A percentile compares a stretch with the other conserved stretches of the same genome.
Conservation (phyloP, 805 yeast genomes). For the Ogataea chonburiensis region DNA sequence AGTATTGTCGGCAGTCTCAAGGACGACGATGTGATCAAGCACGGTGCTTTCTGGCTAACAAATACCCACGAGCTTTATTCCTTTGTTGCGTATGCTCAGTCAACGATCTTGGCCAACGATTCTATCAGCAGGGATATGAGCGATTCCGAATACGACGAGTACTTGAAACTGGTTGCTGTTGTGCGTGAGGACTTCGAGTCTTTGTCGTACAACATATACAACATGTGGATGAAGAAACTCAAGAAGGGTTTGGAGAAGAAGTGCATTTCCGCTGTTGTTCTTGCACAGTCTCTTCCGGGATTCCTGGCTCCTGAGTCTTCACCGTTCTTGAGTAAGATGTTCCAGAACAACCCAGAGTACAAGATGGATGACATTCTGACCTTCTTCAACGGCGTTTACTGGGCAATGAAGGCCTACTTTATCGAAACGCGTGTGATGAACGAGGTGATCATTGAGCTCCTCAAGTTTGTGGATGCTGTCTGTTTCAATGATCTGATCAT, state of each 20-base stretch:
- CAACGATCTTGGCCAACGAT: constrained; percentile 84
- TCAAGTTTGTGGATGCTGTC: constrained; percentile 84
- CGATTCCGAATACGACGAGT: constrained; percentile 85
- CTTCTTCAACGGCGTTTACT: constrained; percentile 83
- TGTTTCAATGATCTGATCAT: constrained; percentile 94
- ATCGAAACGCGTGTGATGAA: constrained; percentile 82
- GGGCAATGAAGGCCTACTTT: constrained; percentile 90
- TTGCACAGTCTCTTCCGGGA: constrained; percentile 94
- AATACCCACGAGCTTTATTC: constrained; percentile 94
- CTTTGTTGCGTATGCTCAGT: constrained; percentile 90
- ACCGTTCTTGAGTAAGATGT: constrained; percentile 81
- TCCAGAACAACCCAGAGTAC: constrained; percentile 66
- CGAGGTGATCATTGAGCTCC: constrained; percentile 78
- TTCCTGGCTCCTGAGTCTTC: constrained; percentile 82
- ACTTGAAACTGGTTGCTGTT: constrained; percentile 82
- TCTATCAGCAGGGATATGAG: constrained; percentile 79
- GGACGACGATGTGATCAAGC: constrained; percentile 83
- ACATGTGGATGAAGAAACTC: constrained; percentile 95
- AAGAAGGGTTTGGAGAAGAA: constrained; percentile 87
- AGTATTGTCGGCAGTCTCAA: constrained; percentile 72
- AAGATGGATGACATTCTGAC: constrained; percentile 94
- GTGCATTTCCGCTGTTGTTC: constrained; percentile 91
- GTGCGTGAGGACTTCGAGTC: constrained; percentile 94
- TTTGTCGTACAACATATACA: constrained; percentile 88
- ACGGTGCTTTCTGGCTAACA: constrained; percentile 97